Base-by-base conservation (phyloP, 495 filamentous ascomycete genomes). In the Pyrenula aspistea region DNA sequence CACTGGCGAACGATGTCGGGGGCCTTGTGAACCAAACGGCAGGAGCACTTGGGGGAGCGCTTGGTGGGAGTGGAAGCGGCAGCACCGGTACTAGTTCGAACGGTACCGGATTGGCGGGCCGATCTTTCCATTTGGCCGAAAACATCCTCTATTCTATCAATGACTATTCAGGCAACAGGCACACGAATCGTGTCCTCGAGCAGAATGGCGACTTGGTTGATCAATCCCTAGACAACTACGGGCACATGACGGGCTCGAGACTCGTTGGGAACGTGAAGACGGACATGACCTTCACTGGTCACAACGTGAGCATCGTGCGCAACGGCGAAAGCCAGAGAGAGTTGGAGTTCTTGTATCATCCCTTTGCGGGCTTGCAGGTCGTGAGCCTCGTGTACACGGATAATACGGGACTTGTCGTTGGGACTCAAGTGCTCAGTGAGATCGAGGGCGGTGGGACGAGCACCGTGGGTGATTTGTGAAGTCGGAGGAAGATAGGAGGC, bases 131-230 rank as follows among this genome's bases (percentile, higher is more conserved):
- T 19, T 59, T 79, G 15, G 63, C 66, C 51, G 68, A 77, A 62
- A 75, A 77, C 58, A 72, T 82, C 52, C 69, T 83, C 21, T 82
- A 79, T 63, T 71, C 68, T 56, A 65, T 77, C 59, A 82, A 82
- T 65, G 72, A 82, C 66, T 83, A 78, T 65, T 61, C 62, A 10
- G 78, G 78, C 3, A 64, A 76, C 51, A 36, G 78, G 81, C 64
- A 80, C 76, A 49, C 81, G 81, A 64, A 75, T 77, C 49, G 61
- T 80, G 20, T 64, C 82, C 52, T 73, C 67, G 36, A 20, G 50
- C 78, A 81, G 68, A 75, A 78, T 61, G 79, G 79, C 54, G 68
- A 65, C 57, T 69, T 82, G 47, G 67, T 75, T 42, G 78, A 81
- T 54, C 65, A 75, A 61, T 72, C 62, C 24, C 68, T 83, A 1